Conservation (phyloP, 1,284 basidiomycete species). For the Cutaneotrichosporon sp. region DNA sequence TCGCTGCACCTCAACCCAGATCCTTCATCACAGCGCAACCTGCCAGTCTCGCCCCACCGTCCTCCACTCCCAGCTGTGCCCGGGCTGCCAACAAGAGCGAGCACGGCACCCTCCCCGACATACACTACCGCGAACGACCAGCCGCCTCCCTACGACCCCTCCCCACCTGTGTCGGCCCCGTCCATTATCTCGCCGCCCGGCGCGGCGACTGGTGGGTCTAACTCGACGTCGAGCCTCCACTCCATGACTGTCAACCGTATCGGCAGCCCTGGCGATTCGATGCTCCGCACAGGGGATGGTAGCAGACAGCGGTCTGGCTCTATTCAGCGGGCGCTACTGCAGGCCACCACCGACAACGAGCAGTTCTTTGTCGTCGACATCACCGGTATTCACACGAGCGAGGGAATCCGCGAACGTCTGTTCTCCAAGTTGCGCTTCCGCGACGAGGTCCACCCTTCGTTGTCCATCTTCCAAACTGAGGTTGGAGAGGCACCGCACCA, state of each 20-base stretch:
- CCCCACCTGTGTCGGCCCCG: slow-evolving; percentile 15
- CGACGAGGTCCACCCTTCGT: slow-evolving; percentile 74
- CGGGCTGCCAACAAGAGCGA: slow-evolving; percentile 23
- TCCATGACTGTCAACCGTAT: slow-evolving; percentile 18
- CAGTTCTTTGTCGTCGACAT: slow-evolving; percentile 77
- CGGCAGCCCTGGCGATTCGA: slow-evolving; percentile 42
- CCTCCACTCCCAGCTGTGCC: slow-evolving; percentile 34
- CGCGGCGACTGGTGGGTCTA: slow-evolving; percentile 4
- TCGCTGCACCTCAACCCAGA: neutral
- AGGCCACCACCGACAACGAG: slow-evolving; percentile 78
- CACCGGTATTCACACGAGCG: slow-evolving; percentile 65
- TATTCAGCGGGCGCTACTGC: slow-evolving; percentile 33
- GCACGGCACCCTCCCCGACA: slow-evolving; percentile 14
- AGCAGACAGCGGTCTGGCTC: slow-evolving; percentile 27
- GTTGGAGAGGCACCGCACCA: slow-evolving; percentile 73
- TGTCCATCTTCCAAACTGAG: slow-evolving; percentile 82
- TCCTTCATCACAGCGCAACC: neutral
- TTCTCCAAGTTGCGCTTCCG: slow-evolving; percentile 82
- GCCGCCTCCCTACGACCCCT: slow-evolving; percentile 14
- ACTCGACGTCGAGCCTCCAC: slow-evolving; percentile 6
- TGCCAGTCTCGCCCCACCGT: slow-evolving; percentile 34
- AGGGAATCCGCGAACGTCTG: slow-evolving; percentile 78
- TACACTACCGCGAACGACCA: slow-evolving; percentile 7
- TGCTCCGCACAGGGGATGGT: slow-evolving; percentile 4
- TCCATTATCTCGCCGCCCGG: slow-evolving; percentile 17